Conservation (phyloP, 129 eudicot genomes). For the Chrysanthemum lavandulifolium region DNA sequence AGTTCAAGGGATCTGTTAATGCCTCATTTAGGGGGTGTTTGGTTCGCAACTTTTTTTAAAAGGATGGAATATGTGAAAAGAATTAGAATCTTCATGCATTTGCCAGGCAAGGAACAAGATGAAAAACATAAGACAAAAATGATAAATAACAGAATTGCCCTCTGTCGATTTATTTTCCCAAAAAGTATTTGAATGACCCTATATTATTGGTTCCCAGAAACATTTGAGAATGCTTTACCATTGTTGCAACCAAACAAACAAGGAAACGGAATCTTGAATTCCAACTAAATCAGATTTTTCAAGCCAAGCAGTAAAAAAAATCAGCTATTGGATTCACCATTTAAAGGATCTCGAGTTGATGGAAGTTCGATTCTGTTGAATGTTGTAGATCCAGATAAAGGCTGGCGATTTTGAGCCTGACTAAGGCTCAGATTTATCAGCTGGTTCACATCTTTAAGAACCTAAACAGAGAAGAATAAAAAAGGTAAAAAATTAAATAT, state of each 20-base stretch:
- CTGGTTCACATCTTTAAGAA: constrained; percentile 65
- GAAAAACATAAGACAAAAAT: too few relatives aligned
- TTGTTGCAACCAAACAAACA: constrained; percentile 9
- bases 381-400: constrained; percentile 86
- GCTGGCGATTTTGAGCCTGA: constrained; percentile 65
- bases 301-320: background rate
- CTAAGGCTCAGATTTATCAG: constrained; percentile 54
- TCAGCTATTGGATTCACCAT: constrained; percentile 43
- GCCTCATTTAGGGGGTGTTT: background rate
- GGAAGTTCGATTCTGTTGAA: constrained; percentile 79
- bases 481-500: too few relatives aligned
- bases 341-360: constrained; percentile 67
- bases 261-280: constrained; percentile 10
- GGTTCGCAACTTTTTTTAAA: too few relatives aligned
- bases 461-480: constrained; percentile 39
- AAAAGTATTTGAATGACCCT: background rate
- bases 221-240: background rate
- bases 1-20: background rate
- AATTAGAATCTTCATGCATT: too few relatives aligned
- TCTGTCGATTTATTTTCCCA: too few relatives aligned
- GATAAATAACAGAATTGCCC: too few relatives aligned
- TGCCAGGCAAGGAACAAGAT: too few relatives aligned
- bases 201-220: constrained; percentile 11
- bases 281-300: background rate
- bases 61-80: too few relatives aligned